A percentile compares a stretch with the other conserved stretches of the same genome.
These are phyloP conservation scores for Novymonas esmeraldas DNA, from an alignment of 208 protist species.

Conservation along the genomic window DNA sequence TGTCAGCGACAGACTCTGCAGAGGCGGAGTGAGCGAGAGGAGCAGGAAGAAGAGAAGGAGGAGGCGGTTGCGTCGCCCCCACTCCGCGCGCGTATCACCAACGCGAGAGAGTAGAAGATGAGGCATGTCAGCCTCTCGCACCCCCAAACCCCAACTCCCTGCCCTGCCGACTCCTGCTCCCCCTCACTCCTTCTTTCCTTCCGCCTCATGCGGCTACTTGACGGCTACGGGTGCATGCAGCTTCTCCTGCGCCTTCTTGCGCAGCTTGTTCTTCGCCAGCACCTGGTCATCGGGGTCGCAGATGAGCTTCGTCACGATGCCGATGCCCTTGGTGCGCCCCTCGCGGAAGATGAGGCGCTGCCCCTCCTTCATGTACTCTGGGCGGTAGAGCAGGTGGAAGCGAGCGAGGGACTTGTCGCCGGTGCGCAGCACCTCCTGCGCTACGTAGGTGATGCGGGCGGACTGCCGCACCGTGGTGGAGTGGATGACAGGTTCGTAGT, in stretches of 20 bases:
- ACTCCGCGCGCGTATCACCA: no score
- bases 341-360: constrained; percentile 95
- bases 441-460: constrained; percentile 86
- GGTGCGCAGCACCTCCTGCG: constrained; percentile 92
- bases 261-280: constrained; percentile 49
- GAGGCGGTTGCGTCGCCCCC: no score
- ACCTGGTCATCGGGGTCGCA: constrained; percentile 44
- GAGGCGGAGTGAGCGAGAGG: no score
- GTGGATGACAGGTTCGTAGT: constrained; percentile 98
- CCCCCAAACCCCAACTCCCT: no score
- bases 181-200: background rate
- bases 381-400: constrained; percentile 95
- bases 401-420: constrained; percentile 93
- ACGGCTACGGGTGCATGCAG: constrained; percentile 1
- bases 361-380: constrained; percentile 93
- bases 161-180: no score
- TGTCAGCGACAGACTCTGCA: no score
- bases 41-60: no score
- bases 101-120: no score
- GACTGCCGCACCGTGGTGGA: constrained; percentile 91
- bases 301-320: constrained; percentile 81
- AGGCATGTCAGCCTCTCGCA: no score
- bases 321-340: constrained; percentile 94
- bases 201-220: background rate
- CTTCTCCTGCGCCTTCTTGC: constrained; percentile 35